These are phyloP conservation scores for Talaromyces sp. DNA, from an alignment of 2,329 filamentous ascomycete genomes.

Conservation along the genomic window DNA sequence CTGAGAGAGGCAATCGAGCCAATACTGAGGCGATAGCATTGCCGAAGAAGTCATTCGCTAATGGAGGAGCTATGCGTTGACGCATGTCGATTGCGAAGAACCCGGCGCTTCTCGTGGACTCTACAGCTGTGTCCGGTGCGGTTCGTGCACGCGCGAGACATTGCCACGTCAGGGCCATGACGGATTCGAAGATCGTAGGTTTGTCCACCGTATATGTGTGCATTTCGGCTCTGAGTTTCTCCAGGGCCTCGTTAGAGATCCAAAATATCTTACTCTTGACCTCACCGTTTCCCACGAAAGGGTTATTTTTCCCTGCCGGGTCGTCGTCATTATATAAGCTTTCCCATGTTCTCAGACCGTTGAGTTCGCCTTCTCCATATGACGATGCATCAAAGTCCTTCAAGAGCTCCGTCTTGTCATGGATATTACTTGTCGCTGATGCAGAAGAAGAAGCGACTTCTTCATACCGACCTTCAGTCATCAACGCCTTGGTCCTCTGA, in stretches of 20 bases:
- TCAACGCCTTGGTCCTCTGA: background rate
- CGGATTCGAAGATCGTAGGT: background rate
- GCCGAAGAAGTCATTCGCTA: background rate
- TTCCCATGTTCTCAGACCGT: background rate
- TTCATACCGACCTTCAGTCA: background rate
- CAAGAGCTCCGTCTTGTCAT: background rate
- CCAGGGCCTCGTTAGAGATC: background rate
- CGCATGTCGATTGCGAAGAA: background rate
- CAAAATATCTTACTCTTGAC: background rate
- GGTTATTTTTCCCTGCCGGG: background rate
- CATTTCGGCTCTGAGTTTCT: background rate
- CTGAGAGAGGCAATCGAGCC: background rate
- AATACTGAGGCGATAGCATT: background rate
- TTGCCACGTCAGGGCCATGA: background rate
- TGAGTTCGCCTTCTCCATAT: background rate
- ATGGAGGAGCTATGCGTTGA: background rate
- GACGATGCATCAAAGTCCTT: background rate
- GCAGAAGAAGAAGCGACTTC: background rate
- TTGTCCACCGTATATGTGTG: background rate
- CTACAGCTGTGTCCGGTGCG: background rate
- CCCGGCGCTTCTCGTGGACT: background rate
- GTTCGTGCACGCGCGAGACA: background rate
- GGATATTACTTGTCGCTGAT: background rate
- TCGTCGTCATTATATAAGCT: background rate
- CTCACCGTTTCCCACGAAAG: background rate